Evolutionary conservation across 306 rosid genomes (phyloP).

Genomic region (Sophora flavescens): DNA sequence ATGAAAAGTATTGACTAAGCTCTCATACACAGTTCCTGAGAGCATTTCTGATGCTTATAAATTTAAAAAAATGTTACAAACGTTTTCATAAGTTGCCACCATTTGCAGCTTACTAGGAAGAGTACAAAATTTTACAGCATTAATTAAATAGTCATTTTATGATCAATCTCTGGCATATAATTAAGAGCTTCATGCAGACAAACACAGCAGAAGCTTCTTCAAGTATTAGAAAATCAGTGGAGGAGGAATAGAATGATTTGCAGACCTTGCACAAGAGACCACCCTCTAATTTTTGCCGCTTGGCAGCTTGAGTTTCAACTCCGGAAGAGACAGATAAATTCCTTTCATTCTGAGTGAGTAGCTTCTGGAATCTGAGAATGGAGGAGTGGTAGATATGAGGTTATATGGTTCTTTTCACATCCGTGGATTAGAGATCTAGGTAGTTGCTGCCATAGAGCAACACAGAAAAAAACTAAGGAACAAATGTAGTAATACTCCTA

Average conservation of each 20-base stretch:
- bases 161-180: constrained; percentile 22
- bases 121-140: constrained; percentile 24
- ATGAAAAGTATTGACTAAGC: constrained; percentile 15
- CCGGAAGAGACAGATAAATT: constrained; percentile 68
- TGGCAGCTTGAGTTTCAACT: constrained; percentile 82
- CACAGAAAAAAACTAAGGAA: constrained; percentile 3
- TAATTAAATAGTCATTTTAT: constrained; percentile 6
- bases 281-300: constrained; percentile 91
- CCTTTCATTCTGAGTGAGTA: constrained; percentile 59
- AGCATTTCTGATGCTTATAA: constrained; percentile 15
- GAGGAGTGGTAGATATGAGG: constrained; percentile 38
- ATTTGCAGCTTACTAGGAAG: constrained; percentile 27
- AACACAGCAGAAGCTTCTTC: constrained; percentile 32
- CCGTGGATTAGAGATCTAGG: constrained; percentile 21
- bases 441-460: not conserved
- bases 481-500: constrained; percentile 26
- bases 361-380: constrained; percentile 70
- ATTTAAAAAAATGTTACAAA: constrained; percentile 1
- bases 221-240: constrained; percentile 28
- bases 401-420: constrained; percentile 24
- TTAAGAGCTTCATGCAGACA: constrained; percentile 35
- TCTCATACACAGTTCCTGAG: constrained; percentile 15
- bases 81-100: not conserved
- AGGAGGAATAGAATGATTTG: constrained; percentile 39
- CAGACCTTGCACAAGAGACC: constrained; percentile 84